Base-by-base conservation (phyloP, 2,329 filamentous ascomycete genomes). In the Amylocarpus encephaloides region DNA sequence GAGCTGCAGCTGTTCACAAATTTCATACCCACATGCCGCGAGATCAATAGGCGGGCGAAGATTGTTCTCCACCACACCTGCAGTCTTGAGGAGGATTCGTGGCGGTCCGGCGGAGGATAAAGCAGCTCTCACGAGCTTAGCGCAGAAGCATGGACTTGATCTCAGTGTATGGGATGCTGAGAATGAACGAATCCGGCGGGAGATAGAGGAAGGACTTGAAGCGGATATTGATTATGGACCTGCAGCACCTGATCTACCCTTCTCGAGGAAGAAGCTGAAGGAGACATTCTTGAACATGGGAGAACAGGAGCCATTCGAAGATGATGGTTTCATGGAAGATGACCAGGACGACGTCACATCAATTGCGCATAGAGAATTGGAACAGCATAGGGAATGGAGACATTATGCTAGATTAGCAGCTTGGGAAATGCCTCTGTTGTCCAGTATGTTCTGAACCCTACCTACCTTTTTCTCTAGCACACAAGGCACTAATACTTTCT, bases 371-470 rank as follows among this genome's bases (percentile, higher is more conserved):
- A 83, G 78, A 47, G 90, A 97, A 72, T 72, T 98, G 59, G 88
- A 96, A 62, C 79, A 93, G 68, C 84, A 94, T 63, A 79, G 92
- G 56, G 91, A 97, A 69, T 77, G 92, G 66, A 80, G 93, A 73
- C 83, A 95, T 63, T 96, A 95, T 68, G 84, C 87, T 43, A 80
- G 93, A 46, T 75, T 95, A 60, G 83, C 87, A 42, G 89, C 90
- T 19, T 98, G 93, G 91, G 93, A 98, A 70, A 88, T 98, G 85
- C 93, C 93, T 9, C 72, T 95, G 55, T 74, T 98, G 53, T 82
- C 84, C 51, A 87, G 91, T 95, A 79, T 68, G 88, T 76, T 46
- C 43, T 35, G 48, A 18, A 34, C 33, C 41, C n/a, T 29, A 19
- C 15, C 15, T 22, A 3, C 32, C 16, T 39, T 42, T 38, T 6